phyloP scores from a whole-genome alignment of 176 grass and related monocot species.

The Avena atlantica region DNA sequence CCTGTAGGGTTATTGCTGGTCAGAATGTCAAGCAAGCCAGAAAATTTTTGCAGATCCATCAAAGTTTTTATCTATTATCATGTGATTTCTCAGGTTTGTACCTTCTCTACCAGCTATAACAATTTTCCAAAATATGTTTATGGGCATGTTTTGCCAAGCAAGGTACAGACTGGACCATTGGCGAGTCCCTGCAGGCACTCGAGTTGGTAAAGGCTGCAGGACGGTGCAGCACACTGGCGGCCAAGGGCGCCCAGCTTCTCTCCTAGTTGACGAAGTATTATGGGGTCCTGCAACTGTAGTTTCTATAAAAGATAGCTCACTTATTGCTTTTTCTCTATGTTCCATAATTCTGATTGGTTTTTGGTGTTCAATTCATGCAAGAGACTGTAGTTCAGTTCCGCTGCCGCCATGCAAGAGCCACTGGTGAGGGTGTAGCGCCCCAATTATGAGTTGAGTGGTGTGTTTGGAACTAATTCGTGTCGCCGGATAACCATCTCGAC shows the following conservation, averaged over 20 bases:
- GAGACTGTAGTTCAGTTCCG: no score
- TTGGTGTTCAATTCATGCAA: no score
- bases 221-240: not conserved
- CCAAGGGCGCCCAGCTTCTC: no score
- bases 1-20: slow-evolving; percentile 70
- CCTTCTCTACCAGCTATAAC: not conserved
- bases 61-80: slow-evolving; percentile 75
- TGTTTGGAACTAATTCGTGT: no score
- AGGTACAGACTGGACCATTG: not conserved
- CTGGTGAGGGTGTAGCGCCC: no score
- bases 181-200: slow-evolving; percentile 45
- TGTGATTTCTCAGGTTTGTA: slow-evolving; percentile 67
- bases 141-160: not conserved
- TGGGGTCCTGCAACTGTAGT: no score
- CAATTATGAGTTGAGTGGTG: no score
- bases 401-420: no score
- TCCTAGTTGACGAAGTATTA: not conserved
- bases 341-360: no score
- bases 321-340: not conserved
- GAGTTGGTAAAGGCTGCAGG: no score
- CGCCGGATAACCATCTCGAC: no score
- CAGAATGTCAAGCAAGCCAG: slow-evolving; percentile 64
- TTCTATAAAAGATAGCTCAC: no score
- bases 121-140: not conserved
- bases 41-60: slow-evolving; percentile 33